These are phyloP conservation scores for Anthoceros angustus DNA, from an alignment of 225 moss, liverwort and hornwort genomes.

Conservation along the genomic window DNA sequence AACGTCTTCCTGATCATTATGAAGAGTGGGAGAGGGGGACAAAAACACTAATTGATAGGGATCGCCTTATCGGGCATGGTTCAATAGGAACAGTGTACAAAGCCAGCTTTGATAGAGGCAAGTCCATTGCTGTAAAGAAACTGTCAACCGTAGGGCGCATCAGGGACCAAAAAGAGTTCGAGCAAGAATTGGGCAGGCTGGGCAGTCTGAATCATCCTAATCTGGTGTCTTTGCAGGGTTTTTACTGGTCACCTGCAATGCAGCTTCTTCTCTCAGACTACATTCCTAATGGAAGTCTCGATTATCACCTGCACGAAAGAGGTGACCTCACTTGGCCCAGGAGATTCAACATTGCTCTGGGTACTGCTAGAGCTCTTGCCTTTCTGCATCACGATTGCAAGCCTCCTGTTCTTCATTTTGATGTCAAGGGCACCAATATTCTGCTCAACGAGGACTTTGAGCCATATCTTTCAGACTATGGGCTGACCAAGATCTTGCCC, in stretches of 20 bases:
- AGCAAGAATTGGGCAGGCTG: conserved; percentile 61
- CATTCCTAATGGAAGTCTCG: conserved; percentile 48
- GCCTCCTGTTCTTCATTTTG: conserved; percentile 52
- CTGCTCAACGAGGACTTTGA: conserved; percentile 65
- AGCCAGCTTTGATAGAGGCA: conserved; percentile 63
- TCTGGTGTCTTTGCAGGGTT: conserved; percentile 71
- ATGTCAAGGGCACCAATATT: conserved; percentile 53
- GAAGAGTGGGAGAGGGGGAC: conserved; percentile 94
- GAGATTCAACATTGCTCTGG: conserved; percentile 49
- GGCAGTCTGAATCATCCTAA: conserved; percentile 63
- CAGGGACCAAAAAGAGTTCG: conserved; percentile 76
- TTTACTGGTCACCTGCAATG: conserved; percentile 95
- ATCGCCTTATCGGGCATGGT: conserved; percentile 82
- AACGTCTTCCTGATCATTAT: conserved; percentile 53
- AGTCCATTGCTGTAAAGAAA: conserved; percentile 77
- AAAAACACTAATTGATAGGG: conserved; percentile 57
- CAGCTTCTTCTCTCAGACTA: conserved; percentile 73
- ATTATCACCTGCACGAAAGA: conserved; percentile 41
- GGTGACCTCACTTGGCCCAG: conserved; percentile 45
- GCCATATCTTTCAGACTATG: conserved; percentile 63
- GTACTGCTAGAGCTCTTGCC: conserved; percentile 66
- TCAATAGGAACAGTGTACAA: conserved; percentile 67
- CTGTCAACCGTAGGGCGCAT: conserved; percentile 80
- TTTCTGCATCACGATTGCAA: conserved; percentile 72
- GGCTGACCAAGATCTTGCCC: conserved; percentile 58